phyloP scores from a whole-genome alignment of 306 rosid species.

The Lupinus albus region DNA sequence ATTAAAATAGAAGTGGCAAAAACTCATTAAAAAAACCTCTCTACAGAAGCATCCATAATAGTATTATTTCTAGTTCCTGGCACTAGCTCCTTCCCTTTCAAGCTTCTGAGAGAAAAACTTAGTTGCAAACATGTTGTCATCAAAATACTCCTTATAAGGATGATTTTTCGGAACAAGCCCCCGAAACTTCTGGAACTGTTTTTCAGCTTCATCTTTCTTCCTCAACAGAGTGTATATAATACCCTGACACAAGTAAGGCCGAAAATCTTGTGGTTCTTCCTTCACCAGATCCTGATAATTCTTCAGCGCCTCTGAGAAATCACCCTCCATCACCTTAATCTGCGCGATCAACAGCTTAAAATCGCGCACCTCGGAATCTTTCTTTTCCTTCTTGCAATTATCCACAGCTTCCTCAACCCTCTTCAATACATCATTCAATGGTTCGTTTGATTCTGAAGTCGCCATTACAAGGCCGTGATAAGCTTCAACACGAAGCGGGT shows the following conservation, averaged over 20 bases:
- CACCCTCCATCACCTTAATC: conserved; percentile 74
- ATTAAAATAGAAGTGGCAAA: neutral
- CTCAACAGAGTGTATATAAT: conserved; percentile 73
- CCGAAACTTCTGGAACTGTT: conserved; percentile 76
- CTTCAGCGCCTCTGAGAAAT: conserved; percentile 63
- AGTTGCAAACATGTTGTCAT: conserved; percentile 77
- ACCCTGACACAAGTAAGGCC: conserved; percentile 94
- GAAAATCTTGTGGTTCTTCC: conserved; percentile 93
- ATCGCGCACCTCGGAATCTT: conserved; percentile 68
- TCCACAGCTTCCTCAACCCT: conserved; percentile 62
- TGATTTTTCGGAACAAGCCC: conserved; percentile 88
- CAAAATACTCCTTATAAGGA: conserved; percentile 84
- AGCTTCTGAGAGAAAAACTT: conserved; percentile 67
- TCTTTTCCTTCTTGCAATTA: conserved; percentile 62
- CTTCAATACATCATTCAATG: conserved; percentile 46
- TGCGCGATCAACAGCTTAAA: conserved; percentile 85
- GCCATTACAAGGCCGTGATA: conserved; percentile 91
- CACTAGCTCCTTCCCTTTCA: conserved; percentile 61
- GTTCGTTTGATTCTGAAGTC: conserved; percentile 48
- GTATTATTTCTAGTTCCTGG: conserved; percentile 47
- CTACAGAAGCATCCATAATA: neutral
- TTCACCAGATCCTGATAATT: conserved; percentile 78
- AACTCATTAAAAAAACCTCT: conserved; percentile 17
- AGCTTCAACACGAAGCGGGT: conserved; percentile 80
- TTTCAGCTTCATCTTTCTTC: conserved; percentile 87